These are phyloP conservation scores for Gracilariopsis chorda DNA, from an alignment of 23 red algal genomes.

Conservation along the genomic window DNA sequence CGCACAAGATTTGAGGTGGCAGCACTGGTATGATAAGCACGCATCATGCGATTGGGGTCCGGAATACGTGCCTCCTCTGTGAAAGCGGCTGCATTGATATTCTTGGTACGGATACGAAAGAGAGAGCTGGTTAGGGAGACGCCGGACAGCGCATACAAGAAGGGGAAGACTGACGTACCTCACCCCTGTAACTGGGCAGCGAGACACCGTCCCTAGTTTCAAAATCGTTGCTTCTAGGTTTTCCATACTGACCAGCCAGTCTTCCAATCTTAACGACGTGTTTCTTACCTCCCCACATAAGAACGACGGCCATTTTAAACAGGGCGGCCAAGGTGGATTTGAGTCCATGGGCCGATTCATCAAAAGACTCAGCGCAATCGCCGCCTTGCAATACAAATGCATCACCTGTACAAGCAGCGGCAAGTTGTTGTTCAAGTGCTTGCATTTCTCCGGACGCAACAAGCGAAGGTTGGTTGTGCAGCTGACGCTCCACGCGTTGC, in stretches of 20 bases:
- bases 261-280: slow-evolving; percentile 98
- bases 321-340: slow-evolving; percentile 78
- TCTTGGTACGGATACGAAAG: background rate
- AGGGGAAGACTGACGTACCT: slow-evolving; percentile 29
- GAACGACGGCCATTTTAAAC: slow-evolving; percentile 95
- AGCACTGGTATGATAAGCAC: slow-evolving; percentile 77
- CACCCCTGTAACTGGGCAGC: slow-evolving; percentile 91
- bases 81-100: slow-evolving; percentile 72
- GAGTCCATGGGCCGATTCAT: slow-evolving; percentile 82
- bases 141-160: background rate
- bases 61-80: slow-evolving; percentile 75
- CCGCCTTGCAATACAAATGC: slow-evolving; percentile 97
- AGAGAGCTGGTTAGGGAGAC: background rate
- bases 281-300: slow-evolving; percentile 91
- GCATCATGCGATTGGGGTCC: slow-evolving; percentile 92
- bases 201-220: slow-evolving; percentile 81
- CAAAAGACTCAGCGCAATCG: slow-evolving; percentile 94
- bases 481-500: slow-evolving; percentile 37
- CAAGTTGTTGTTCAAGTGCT: slow-evolving; percentile 71
- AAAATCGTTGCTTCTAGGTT: slow-evolving; percentile 78
- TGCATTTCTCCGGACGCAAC: slow-evolving; percentile 84
- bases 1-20: slow-evolving; percentile 92
- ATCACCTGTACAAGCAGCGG: slow-evolving; percentile 59
- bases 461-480: slow-evolving; percentile 64
- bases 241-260: slow-evolving; percentile 97